Base-by-base conservation (phyloP, 352 stramenopile species). In the Pythium monospermum region DNA sequence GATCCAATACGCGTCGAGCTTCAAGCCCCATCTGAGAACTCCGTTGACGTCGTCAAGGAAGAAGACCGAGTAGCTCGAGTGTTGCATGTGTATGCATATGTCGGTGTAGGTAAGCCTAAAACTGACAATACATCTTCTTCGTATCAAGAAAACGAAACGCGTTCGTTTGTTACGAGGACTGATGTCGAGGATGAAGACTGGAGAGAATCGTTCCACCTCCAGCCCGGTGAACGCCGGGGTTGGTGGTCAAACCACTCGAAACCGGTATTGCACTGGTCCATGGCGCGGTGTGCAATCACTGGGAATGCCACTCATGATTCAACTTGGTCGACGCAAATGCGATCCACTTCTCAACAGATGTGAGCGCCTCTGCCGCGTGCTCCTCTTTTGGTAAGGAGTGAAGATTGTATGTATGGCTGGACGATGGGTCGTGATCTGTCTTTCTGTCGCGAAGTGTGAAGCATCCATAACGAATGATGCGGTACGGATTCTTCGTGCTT, bases 1-100 rank as follows among this genome's bases (percentile, higher is more conserved):
- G 37, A 51, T 28, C 45, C 57, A 54, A 45, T 60, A 60, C 51
- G 50, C 52, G 57, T 18, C 37, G 27, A 51, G 50, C 57, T n/a
- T n/a, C n/a, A n/a, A n/a, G n/a, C n/a, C n/a, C n/a, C n/a, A n/a
- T n/a, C n/a, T n/a, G n/a, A n/a, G n/a, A n/a, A n/a, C n/a, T n/a
- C n/a, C n/a, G n/a, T n/a, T n/a, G n/a, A n/a, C n/a, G n/a, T n/a
- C n/a, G n/a, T n/a, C n/a, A n/a, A n/a, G n/a, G n/a, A n/a, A n/a
- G 37, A 11, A 43, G 37, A n/a, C 12, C 37, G 7, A 25, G 35
- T 32, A 47, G 23, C 50, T 49, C 50, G 28, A 40, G 13, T 32
- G 1, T 26, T 43, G 21, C 59, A 43, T 46, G 57, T 35, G 21
- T 43, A 32, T 40, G 49, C 44, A 49, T 52, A 49, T 31, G 30